These are phyloP conservation scores for Tetrastigma voinierianum DNA, from an alignment of 164 flowering plant genomes.

Conservation along the genomic window DNA sequence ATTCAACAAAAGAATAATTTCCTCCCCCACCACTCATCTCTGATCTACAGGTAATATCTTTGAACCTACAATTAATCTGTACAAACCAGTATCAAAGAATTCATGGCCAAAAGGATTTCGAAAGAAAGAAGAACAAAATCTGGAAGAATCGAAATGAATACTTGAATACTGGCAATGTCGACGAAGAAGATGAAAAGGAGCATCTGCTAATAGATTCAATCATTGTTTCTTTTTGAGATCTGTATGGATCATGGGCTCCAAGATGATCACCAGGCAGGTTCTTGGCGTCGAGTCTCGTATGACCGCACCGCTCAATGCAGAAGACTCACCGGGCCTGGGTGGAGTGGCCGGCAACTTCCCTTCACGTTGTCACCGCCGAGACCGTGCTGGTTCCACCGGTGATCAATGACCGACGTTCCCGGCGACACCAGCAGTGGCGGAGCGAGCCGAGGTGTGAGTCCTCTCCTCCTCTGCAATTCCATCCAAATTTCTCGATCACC, in stretches of 20 bases:
- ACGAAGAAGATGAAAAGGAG: slow-evolving; percentile 6
- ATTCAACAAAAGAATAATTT: no score
- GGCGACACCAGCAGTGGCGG: slow-evolving; percentile 76
- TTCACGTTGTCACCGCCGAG: slow-evolving; percentile 76
- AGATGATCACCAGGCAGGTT: slow-evolving; percentile 61
- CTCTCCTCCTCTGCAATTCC: slow-evolving; percentile 65
- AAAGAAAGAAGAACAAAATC: slow-evolving; percentile 14
- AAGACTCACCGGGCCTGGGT: slow-evolving; percentile 84
- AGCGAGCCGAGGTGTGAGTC: slow-evolving; percentile 77
- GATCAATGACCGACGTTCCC: slow-evolving; percentile 69
- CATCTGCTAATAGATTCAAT: slow-evolving; percentile 3
- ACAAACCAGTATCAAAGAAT: no score
- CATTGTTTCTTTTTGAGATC: slow-evolving; percentile 15
- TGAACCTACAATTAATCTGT: no score
- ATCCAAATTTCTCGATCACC: slow-evolving; percentile 76
- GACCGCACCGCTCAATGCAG: slow-evolving; percentile 89
- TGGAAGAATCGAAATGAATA: slow-evolving; percentile 22
- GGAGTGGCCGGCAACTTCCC: slow-evolving; percentile 68
- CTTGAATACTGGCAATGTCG: slow-evolving; percentile 17
- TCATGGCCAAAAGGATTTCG: background rate
- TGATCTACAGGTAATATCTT: no score
- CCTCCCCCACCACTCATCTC: no score
- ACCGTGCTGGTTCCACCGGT: slow-evolving; percentile 90
- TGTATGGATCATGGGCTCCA: slow-evolving; percentile 75
- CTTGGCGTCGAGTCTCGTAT: slow-evolving; percentile 54